Evolutionary conservation across 2,329 filamentous ascomycete genomes (phyloP).

Genomic region (Ilyonectria sp.): DNA sequence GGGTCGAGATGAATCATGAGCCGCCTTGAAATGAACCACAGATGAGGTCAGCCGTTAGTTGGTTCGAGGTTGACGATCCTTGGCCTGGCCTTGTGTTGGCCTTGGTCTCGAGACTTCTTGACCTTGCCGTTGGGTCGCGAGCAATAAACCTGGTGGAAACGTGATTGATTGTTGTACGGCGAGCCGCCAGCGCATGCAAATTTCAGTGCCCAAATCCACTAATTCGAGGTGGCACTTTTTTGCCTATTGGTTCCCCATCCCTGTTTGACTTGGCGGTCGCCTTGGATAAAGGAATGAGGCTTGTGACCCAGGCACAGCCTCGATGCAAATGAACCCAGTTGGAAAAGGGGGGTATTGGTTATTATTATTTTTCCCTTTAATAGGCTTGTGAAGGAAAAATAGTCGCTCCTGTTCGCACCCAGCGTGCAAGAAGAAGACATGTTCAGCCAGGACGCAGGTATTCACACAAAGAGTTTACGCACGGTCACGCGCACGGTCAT

Average conservation of each 20-base stretch:
- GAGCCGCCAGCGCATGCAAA: slow-evolving; percentile 23
- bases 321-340: slow-evolving; percentile 22
- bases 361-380: not conserved
- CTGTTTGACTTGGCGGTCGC: slow-evolving; percentile 20
- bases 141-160: slow-evolving; percentile 7
- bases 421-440: not conserved
- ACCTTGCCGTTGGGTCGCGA: slow-evolving; percentile 8
- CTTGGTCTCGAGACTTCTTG: slow-evolving; percentile 7
- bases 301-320: slow-evolving; percentile 33
- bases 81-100: not conserved
- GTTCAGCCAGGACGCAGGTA: not conserved
- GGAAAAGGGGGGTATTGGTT: not conserved
- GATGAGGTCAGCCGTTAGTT: slow-evolving; percentile 2
- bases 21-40: slow-evolving; percentile 1
- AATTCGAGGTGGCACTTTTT: not conserved
- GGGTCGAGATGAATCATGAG: slow-evolving; percentile 7
- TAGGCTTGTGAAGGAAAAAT: not conserved
- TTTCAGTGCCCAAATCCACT: slow-evolving; percentile 12
- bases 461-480: not conserved
- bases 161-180: slow-evolving; percentile 1
- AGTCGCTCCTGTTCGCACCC: not conserved
- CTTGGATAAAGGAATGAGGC: slow-evolving; percentile 30
- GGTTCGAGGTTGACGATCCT: not conserved
- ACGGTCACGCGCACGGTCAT: slow-evolving; percentile 32
- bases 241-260: slow-evolving; percentile 13